Conservation (phyloP, 2,329 filamentous ascomycete species). For the Karstenula rhodostoma region DNA sequence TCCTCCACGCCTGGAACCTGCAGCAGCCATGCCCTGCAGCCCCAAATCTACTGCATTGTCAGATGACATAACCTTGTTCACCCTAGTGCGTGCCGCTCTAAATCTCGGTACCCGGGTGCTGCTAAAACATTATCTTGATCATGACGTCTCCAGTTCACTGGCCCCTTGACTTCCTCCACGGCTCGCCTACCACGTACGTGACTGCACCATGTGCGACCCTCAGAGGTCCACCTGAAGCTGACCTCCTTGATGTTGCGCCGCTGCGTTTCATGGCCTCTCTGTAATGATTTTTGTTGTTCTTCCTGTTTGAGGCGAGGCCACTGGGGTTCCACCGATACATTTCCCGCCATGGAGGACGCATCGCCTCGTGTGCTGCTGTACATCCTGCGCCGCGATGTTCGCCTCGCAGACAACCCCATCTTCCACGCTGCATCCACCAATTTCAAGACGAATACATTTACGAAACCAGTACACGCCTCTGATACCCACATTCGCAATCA, state of each 20-base stretch:
- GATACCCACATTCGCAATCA: constrained; percentile 50
- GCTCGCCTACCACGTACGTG: not conserved
- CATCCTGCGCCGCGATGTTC: constrained; percentile 75
- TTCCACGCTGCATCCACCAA: constrained; percentile 64
- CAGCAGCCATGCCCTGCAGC: constrained; percentile 26
- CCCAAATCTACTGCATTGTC: constrained; percentile 25
- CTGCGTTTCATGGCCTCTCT: constrained; percentile 41
- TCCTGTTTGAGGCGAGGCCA: constrained; percentile 30
- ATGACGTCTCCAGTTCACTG: constrained; percentile 19
- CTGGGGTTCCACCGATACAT: constrained; percentile 20
- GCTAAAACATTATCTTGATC: constrained; percentile 9
- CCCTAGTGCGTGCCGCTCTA: constrained; percentile 32
- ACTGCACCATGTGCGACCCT: constrained; percentile 12
- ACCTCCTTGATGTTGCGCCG: constrained; percentile 42
- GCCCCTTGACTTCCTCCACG: constrained; percentile 19
- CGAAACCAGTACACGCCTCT: constrained; percentile 15
- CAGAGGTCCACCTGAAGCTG: constrained; percentile 14
- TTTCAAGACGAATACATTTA: constrained; percentile 17
- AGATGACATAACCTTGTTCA: constrained; percentile 32
- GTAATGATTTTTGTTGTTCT: constrained; percentile 37
- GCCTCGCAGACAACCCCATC: constrained; percentile 77
- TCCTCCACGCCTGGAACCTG: constrained; percentile 35
- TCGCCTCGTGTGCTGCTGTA: constrained; percentile 68
- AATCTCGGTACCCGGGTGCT: constrained; percentile 26
- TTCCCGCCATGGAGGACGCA: constrained; percentile 30